These are phyloP conservation scores for Malassezia brasiliensis DNA, from an alignment of 1,284 basidiomycete genomes.

Conservation along the genomic window DNA sequence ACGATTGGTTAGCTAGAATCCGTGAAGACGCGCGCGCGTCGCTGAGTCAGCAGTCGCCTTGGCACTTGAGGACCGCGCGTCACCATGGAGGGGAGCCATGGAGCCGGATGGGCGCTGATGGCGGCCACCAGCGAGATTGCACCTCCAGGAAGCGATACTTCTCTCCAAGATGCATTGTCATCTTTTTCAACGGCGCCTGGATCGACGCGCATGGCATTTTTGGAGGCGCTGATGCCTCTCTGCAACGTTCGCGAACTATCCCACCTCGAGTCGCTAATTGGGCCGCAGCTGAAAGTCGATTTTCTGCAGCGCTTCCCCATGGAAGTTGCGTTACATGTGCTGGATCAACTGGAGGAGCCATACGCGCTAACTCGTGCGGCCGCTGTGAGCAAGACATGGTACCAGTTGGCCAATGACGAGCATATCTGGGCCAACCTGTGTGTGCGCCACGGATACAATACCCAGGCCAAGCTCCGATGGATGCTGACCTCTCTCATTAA, in stretches of 20 bases:
- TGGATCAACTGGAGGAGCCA: constrained; percentile 73
- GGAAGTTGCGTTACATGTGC: constrained; percentile 72
- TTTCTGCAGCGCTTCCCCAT: constrained; percentile 71
- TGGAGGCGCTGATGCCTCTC: constrained; percentile 32
- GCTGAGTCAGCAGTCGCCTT: neutral
- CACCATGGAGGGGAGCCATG: neutral
- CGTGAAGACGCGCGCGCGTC: neutral
- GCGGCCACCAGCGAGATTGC: neutral
- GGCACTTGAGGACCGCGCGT: too few relatives aligned
- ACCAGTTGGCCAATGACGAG: constrained; percentile 68
- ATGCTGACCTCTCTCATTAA: neutral
- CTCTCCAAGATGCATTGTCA: neutral
- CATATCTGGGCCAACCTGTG: constrained; percentile 76
- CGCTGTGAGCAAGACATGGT: constrained; percentile 70
- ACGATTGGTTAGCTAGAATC: too few relatives aligned
- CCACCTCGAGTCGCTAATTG: constrained; percentile 63
- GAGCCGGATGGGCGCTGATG: neutral
- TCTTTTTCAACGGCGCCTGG: neutral
- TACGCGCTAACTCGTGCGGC: constrained; percentile 63
- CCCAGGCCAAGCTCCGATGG: constrained; percentile 10
- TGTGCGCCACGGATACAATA: constrained; percentile 41
- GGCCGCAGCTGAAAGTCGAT: constrained; percentile 74
- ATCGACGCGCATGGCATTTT: constrained; percentile 15
- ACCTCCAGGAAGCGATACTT: neutral
- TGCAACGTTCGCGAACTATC: constrained; percentile 63